A percentile compares a stretch with the other conserved stretches of the same genome.
Conservation (phyloP, 2,329 filamentous ascomycete genomes). For the Exophiala mesophila region DNA sequence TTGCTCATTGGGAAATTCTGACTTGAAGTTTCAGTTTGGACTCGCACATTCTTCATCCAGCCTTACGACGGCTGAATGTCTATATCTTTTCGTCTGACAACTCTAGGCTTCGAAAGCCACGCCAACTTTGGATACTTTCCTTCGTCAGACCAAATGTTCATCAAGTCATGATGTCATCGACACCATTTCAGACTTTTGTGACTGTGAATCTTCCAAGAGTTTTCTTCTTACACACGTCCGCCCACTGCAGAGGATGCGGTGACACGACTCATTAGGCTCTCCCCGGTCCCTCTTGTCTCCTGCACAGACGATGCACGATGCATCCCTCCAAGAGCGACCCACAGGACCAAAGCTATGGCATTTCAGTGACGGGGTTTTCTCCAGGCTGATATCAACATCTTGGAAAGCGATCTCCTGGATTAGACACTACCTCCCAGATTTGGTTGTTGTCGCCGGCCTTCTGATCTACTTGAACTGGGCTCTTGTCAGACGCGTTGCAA, state of each 20-base stretch:
- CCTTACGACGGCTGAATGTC: background rate
- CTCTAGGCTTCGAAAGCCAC: no score
- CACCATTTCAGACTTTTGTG: background rate
- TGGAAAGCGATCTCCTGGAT: no score
- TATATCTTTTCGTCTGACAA: background rate
- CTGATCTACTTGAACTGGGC: background rate
- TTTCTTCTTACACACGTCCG: background rate
- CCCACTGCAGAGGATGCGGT: no score
- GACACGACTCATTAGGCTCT: no score
- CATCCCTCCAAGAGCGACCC: background rate
- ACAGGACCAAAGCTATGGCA: background rate
- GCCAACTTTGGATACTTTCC: no score
- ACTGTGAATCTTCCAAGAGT: background rate
- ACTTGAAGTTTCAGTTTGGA: no score
- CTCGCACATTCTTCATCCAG: background rate
- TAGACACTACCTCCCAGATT: no score
- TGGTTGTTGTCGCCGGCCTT: no score
- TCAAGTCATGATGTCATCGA: conserved; percentile 2
- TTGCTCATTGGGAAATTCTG: conserved; percentile 17
- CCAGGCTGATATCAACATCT: no score
- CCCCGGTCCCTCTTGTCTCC: background rate
- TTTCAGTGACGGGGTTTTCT: no score
- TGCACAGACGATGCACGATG: background rate
- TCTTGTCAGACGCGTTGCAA: background rate
- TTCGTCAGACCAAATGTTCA: background rate